These are phyloP conservation scores for Ophiostoma ips DNA, from an alignment of 2,329 filamentous ascomycete genomes.

Conservation along the genomic window DNA sequence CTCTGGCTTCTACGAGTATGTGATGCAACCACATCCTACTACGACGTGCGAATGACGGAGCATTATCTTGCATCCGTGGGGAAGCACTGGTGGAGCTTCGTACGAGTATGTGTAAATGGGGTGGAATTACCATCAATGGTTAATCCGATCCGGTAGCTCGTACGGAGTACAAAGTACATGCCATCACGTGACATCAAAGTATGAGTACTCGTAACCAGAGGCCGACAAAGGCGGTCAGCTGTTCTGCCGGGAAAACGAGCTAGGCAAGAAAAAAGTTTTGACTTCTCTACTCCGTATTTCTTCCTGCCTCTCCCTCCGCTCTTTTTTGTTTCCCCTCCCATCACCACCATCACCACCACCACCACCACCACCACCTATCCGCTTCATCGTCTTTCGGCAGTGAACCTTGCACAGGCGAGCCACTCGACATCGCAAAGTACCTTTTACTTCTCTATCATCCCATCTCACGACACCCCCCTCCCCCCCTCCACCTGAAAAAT, in stretches of 20 bases:
- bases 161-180: no score
- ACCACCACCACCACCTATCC: not conserved
- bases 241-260: not conserved
- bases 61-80: no score
- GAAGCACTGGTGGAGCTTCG: no score
- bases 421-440: slow-evolving; percentile 6
- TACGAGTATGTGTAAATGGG: no score
- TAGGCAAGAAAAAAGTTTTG: not conserved
- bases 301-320: not conserved
- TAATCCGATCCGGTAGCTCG: no score
- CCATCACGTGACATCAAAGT: no score
- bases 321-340: not conserved
- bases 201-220: not conserved
- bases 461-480: not conserved
- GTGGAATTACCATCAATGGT: no score
- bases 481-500: slow-evolving; percentile 5
- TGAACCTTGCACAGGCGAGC: slow-evolving; percentile 16
- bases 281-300: not conserved
- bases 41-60: no score
- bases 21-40: no score
- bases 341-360: not conserved
- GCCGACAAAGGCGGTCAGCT: not conserved
- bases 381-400: slow-evolving; percentile 8
- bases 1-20: no score
- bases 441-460: not conserved